Percentiles rank a stretch among this genome's conserved stretches.
These are phyloP conservation scores for Myochromella boudieri DNA, from an alignment of 768 basidiomycete genomes.

Conservation along the genomic window DNA sequence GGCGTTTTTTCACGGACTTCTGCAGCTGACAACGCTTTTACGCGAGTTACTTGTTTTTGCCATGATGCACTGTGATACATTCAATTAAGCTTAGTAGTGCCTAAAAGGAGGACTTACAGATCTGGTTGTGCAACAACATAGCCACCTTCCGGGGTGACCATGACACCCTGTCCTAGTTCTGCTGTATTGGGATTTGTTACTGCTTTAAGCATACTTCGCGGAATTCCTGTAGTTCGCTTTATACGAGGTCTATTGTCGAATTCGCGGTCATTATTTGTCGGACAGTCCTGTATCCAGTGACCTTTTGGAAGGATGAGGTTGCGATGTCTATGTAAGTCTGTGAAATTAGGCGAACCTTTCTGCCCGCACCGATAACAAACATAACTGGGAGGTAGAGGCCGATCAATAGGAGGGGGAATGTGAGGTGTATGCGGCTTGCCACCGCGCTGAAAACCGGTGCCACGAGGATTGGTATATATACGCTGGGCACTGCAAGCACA, in stretches of 20 bases:
- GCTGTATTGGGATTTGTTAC: conserved; percentile 82
- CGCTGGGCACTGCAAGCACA: conserved; percentile 59
- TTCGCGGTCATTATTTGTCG: conserved; percentile 94
- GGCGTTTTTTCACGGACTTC: conserved; percentile 89
- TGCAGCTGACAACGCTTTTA: conserved; percentile 79
- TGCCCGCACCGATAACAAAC: conserved; percentile 98
- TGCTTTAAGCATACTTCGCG: conserved; percentile 94
- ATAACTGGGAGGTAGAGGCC: conserved; percentile 90
- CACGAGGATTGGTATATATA: conserved; percentile 65
- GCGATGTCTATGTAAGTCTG: not conserved
- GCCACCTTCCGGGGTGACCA: conserved; percentile 98
- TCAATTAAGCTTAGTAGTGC: not conserved
- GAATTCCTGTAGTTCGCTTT: conserved; percentile 97
- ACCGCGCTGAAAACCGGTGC: conserved; percentile 60
- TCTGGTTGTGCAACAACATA: conserved; percentile 98
- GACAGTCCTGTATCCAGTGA: conserved; percentile 99
- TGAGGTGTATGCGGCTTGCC: conserved; percentile 58
- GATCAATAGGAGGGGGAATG: conserved; percentile 55
- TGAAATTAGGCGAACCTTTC: conserved; percentile 65
- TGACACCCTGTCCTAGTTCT: conserved; percentile 80
- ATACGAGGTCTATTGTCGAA: conserved; percentile 94
- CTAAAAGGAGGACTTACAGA: conserved; percentile 57
- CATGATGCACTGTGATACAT: conserved; percentile 70
- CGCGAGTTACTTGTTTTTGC: conserved; percentile 85
- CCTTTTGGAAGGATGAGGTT: conserved; percentile 47